Conservation (phyloP, 257 asterid genomes). For the Capsicum rhomboideum region DNA sequence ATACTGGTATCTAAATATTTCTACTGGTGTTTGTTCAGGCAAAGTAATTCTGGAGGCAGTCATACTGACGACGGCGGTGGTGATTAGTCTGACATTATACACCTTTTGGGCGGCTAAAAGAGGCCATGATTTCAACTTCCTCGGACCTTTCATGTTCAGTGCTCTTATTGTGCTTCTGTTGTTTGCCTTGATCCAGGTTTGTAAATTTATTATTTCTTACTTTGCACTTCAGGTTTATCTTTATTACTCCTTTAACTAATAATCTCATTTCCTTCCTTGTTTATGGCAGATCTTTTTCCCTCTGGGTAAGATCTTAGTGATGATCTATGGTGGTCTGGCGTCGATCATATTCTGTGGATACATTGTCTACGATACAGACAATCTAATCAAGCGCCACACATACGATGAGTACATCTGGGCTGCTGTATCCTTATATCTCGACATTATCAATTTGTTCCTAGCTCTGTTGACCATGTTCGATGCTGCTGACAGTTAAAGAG, state of each 20-base stretch:
- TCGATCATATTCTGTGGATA: slow-evolving; percentile 36
- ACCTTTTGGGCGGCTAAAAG: slow-evolving; percentile 74
- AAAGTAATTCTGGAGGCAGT: slow-evolving; percentile 41
- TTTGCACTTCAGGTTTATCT: neutral
- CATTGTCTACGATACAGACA: slow-evolving; percentile 41
- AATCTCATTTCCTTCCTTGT: neutral
- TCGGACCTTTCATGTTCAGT: slow-evolving; percentile 40
- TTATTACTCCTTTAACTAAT: neutral
- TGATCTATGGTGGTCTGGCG: slow-evolving; percentile 29
- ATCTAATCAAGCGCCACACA: slow-evolving; percentile 35
- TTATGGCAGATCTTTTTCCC: slow-evolving; percentile 48
- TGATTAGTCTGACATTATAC: slow-evolving; percentile 47
- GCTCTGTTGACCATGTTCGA: slow-evolving; percentile 19
- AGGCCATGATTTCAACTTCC: slow-evolving; percentile 54
- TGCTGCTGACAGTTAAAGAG: slow-evolving; percentile 22
- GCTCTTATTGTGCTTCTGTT: slow-evolving; percentile 22
- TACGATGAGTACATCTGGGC: slow-evolving; percentile 68
- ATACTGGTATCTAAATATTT: neutral
- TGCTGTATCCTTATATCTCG: slow-evolving; percentile 39
- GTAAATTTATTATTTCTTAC: neutral
- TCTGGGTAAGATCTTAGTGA: slow-evolving; percentile 29
- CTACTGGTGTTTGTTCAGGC: slow-evolving; percentile 20
- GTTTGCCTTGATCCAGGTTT: slow-evolving; percentile 47
- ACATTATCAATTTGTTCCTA: slow-evolving; percentile 40
- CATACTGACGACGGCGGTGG: slow-evolving; percentile 41